Percentiles rank a stretch among this genome's conserved stretches.
phyloP scores from a whole-genome alignment of 306 rosid genomes.

The Trichosanthes cucumerina region DNA sequence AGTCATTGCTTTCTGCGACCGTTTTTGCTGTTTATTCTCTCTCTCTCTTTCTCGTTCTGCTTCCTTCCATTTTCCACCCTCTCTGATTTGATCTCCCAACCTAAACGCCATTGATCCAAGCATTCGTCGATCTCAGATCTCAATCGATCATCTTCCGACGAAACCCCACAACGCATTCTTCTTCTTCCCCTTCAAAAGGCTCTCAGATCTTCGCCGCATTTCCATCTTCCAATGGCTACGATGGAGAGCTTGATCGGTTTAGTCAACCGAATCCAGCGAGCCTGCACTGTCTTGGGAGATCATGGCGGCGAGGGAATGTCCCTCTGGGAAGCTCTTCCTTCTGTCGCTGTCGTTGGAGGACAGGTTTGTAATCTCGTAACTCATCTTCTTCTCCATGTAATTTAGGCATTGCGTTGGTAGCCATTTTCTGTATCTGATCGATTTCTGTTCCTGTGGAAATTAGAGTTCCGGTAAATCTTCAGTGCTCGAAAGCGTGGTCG shows the following conservation, averaged over 20 bases:
- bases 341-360: conserved; percentile 98
- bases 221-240: conserved; percentile 65
- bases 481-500: conserved; percentile 93
- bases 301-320: conserved; percentile 98
- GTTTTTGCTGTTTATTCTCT: conserved; percentile 9
- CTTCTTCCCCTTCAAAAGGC: not conserved
- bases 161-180: not conserved
- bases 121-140: conserved; percentile 7
- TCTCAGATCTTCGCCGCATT: conserved; percentile 9
- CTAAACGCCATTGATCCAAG: conserved; percentile 18
- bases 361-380: conserved; percentile 35
- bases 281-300: conserved; percentile 93
- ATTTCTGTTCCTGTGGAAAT: not conserved
- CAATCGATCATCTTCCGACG: conserved; percentile 16
- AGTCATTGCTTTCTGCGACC: not conserved
- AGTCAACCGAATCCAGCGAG: conserved; percentile 86
- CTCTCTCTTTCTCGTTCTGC: not conserved
- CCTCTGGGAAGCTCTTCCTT: conserved; percentile 99
- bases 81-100: conserved; percentile 29
- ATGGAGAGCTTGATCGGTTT: conserved; percentile 99
- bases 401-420: not conserved
- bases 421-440: not conserved
- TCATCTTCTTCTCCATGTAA: not conserved
- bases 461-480: conserved; percentile 98
- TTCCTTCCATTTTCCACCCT: not conserved